Conservation (phyloP, 108 stramenopile genomes). For the Cyclostephanos invisitatus region DNA sequence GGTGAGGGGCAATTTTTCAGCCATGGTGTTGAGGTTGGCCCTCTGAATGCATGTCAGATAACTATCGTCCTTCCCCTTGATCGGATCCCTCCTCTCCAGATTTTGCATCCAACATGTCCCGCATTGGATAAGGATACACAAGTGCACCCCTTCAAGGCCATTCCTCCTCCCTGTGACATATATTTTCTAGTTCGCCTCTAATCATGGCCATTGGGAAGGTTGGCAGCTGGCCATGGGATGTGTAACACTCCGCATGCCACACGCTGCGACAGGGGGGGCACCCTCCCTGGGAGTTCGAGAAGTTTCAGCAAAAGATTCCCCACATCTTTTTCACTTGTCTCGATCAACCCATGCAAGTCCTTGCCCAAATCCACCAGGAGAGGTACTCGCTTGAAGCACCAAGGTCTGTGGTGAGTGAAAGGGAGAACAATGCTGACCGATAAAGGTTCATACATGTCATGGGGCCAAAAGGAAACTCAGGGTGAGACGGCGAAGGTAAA, state of each 20-base stretch:
- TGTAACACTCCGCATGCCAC: too few species aligned
- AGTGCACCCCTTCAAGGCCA: neutral
- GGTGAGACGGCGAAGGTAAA: constrained; percentile 18
- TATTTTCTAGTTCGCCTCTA: neutral
- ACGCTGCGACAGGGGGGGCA: constrained; percentile 22
- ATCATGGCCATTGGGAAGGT: constrained; percentile 13
- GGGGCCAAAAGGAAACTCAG: constrained; percentile 24
- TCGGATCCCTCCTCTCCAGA: constrained; percentile 2
- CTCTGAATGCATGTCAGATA: constrained; percentile 15
- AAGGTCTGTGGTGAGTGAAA: constrained; percentile 33
- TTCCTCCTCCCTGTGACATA: neutral
- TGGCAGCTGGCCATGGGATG: constrained; percentile 27
- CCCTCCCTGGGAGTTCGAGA: constrained; percentile 16
- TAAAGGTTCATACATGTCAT: constrained; percentile 39
- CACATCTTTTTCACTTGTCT: neutral
- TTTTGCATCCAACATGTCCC: constrained; percentile 49
- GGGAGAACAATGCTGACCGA: constrained; percentile 37
- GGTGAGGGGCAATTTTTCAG: too few species aligned
- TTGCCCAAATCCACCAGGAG: constrained; percentile 35
- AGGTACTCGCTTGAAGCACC: constrained; percentile 24
- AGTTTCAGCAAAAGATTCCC: constrained; percentile 50
- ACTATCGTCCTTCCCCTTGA: neutral
- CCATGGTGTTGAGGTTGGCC: too few species aligned
- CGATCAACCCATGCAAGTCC: constrained; percentile 25
- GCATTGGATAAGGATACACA: too few species aligned